These are phyloP conservation scores for Ophiocordyceps camponoti-floridani DNA, from an alignment of 2,329 filamentous ascomycete genomes.

Conservation along the genomic window DNA sequence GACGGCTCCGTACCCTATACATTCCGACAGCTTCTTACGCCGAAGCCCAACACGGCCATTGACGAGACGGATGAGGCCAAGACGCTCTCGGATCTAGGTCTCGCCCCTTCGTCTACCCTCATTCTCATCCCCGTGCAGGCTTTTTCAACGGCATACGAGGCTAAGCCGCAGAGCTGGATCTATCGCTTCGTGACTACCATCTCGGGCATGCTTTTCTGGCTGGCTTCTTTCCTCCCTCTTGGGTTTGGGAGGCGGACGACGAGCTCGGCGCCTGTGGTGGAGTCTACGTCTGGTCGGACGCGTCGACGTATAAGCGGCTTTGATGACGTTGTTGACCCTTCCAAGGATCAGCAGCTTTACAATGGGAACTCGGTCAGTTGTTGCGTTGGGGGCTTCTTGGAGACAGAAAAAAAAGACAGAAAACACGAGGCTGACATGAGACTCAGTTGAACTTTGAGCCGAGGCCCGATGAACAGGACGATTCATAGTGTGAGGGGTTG, in stretches of 20 bases:
- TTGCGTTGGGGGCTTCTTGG: neutral
- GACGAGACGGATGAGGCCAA: conserved; percentile 57
- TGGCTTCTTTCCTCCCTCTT: conserved; percentile 14
- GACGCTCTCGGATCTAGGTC: conserved; percentile 48
- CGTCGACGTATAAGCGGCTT: conserved; percentile 10
- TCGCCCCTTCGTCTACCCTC: conserved; percentile 66
- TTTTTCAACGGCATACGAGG: conserved; percentile 22
- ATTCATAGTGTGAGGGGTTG: conserved; percentile 12
- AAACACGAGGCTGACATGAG: too few relatives aligned
- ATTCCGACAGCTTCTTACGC: conserved; percentile 71
- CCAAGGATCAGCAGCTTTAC: conserved; percentile 55
- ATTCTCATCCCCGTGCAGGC: conserved; percentile 55
- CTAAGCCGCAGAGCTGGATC: conserved; percentile 9
- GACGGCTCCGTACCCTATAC: conserved; percentile 50
- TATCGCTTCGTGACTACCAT: conserved; percentile 13
- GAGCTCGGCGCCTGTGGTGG: neutral
- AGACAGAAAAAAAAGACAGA: too few relatives aligned
- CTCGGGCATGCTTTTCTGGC: conserved; percentile 16
- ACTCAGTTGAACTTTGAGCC: conserved; percentile 50
- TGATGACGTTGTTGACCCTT: conserved; percentile 31
- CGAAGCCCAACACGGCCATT: conserved; percentile 57
- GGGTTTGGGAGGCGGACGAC: conserved; percentile 5
- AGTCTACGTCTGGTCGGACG: conserved; percentile 1
- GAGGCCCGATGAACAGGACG: conserved; percentile 34
- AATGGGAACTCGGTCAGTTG: conserved; percentile 71